Conservation (phyloP, 176 grass and related monocot species). For the Oryza glaberrima region DNA sequence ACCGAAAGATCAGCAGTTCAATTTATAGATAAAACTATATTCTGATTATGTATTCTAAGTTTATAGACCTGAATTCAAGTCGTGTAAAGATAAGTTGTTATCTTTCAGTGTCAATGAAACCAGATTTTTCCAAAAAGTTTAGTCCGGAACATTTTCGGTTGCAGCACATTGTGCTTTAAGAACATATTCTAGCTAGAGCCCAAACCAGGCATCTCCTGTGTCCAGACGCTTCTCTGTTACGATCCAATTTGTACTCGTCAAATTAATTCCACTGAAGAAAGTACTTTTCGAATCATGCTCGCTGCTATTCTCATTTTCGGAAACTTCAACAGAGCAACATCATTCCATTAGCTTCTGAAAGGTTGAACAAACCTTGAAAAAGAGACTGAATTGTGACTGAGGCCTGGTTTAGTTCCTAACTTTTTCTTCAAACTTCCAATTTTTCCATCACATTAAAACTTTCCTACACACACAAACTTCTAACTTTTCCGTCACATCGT, state of each 20-base stretch:
- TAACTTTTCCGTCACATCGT: too few species aligned
- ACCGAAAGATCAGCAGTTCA: not conserved
- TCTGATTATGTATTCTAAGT: not conserved
- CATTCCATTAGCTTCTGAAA: not conserved
- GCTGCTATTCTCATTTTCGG: not conserved
- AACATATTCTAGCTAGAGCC: slow-evolving; percentile 5
- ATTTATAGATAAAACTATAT: not conserved
- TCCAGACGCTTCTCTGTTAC: not conserved
- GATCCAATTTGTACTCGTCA: not conserved
- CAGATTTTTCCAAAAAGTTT: not conserved
- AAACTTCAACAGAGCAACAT: not conserved
- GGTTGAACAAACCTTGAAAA: too few species aligned
- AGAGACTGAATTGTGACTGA: not conserved
- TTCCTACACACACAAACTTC: too few species aligned
- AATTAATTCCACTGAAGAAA: too few species aligned
- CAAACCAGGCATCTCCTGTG: not conserved
- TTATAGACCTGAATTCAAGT: not conserved
- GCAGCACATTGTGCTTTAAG: not conserved
- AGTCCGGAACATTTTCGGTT: not conserved
- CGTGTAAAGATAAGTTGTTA: not conserved
- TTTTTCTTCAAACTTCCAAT: too few species aligned
- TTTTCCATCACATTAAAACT: too few species aligned
- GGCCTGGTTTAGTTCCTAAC: too few species aligned
- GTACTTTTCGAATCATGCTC: not conserved
- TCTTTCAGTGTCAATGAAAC: not conserved